phyloP scores from a whole-genome alignment of 768 basidiomycete genomes.

The Leccinellum luteum region DNA sequence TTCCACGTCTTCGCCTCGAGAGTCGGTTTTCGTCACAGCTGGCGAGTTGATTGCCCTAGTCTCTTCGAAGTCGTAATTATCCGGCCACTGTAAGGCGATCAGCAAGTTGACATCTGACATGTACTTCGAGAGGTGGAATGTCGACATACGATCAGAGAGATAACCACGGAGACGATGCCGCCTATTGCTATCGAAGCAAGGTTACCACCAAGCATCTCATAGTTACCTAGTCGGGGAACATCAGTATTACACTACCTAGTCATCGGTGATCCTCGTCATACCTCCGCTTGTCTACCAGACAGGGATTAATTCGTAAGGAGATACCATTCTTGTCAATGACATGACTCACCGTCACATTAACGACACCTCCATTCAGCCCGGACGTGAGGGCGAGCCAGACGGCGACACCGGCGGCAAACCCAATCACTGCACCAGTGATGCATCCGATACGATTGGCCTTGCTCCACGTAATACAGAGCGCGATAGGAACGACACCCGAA shows the following conservation, averaged over 20 bases:
- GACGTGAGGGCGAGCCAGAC: constrained; percentile 87
- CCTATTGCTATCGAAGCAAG: constrained; percentile 82
- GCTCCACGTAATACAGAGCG: constrained; percentile 80
- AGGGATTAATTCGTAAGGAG: neutral
- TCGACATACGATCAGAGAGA: constrained; percentile 59
- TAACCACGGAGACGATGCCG: constrained; percentile 65
- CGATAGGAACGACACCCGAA: constrained; percentile 84
- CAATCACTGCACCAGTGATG: constrained; percentile 66
- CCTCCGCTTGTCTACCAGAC: constrained; percentile 48
- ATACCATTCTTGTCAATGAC: neutral
- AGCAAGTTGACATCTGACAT: neutral
- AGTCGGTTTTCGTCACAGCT: constrained; percentile 9
- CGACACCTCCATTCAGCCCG: constrained; percentile 60
- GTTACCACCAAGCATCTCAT: constrained; percentile 86
- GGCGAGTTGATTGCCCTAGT: constrained; percentile 74
- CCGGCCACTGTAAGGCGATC: constrained; percentile 56
- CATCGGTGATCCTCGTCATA: constrained; percentile 31
- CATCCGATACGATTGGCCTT: constrained; percentile 87
- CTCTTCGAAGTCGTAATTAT: constrained; percentile 74
- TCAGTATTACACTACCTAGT: neutral
- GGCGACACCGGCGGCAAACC: constrained; percentile 66
- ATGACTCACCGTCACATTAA: constrained; percentile 62
- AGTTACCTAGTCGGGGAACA: constrained; percentile 35
- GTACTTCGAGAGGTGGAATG: neutral
- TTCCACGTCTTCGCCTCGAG: constrained; percentile 25